A percentile compares a stretch with the other conserved stretches of the same genome.
These are phyloP conservation scores for Phytophthora chlamydospora DNA, from an alignment of 352 stramenopile species.

Conservation along the genomic window DNA sequence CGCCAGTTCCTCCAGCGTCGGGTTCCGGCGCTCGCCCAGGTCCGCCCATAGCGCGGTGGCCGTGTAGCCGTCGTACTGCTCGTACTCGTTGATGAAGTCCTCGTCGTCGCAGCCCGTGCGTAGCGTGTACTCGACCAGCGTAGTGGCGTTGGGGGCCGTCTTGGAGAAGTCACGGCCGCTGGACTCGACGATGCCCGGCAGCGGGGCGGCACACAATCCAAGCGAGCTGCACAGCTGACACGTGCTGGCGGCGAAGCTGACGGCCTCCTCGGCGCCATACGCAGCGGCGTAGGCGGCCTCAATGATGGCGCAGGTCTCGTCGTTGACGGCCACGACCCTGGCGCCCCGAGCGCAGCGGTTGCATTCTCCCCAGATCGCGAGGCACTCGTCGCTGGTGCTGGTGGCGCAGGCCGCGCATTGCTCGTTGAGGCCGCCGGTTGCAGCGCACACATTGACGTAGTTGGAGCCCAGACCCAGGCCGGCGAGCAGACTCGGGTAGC, in stretches of 20 bases:
- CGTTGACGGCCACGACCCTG: conserved; percentile 50
- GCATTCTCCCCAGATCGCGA: conserved; percentile 49
- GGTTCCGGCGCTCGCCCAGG: conserved; percentile 50
- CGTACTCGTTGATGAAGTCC: conserved; percentile 60
- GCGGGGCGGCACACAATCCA: conserved; percentile 58
- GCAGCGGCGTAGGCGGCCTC: conserved; percentile 44
- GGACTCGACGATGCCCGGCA: conserved; percentile 59
- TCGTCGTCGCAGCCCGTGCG: conserved; percentile 62
- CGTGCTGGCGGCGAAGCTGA: conserved; percentile 36
- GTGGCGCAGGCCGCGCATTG: conserved; percentile 51
- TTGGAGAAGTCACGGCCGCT: conserved; percentile 60
- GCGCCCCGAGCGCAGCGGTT: conserved; percentile 49
- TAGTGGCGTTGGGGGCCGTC: conserved; percentile 26
- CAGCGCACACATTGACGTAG: conserved; percentile 46
- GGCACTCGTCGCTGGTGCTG: conserved; percentile 39
- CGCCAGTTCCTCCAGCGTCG: conserved; percentile 51
- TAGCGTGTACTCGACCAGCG: conserved; percentile 48
- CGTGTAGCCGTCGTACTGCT: conserved; percentile 54
- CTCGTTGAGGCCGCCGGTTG: conserved; percentile 41
- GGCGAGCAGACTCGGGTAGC: conserved; percentile 59
- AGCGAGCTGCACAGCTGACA: conserved; percentile 47
- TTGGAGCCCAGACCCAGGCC: conserved; percentile 55
- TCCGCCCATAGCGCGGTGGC: conserved; percentile 48
- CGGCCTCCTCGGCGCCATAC: conserved; percentile 45
- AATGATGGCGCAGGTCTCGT: conserved; percentile 48